Percentiles rank a stretch among this genome's conserved stretches.
Evolutionary conservation across 306 rosid genomes (phyloP).

Genomic region (Cicer cuneatum): DNA sequence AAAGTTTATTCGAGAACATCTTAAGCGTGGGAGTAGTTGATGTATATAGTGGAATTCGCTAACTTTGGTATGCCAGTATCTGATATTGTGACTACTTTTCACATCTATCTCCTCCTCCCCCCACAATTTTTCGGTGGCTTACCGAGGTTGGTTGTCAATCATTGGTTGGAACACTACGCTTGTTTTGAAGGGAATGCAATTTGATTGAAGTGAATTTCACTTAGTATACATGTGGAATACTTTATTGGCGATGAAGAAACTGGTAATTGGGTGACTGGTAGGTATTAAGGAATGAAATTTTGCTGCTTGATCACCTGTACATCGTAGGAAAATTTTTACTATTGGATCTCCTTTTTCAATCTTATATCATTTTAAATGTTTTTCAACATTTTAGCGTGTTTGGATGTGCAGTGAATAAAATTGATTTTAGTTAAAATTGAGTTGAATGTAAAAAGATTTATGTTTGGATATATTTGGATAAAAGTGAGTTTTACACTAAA

Average conservation of each 20-base stretch:
- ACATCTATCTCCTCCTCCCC: neutral
- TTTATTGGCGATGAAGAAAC: constrained; percentile 43
- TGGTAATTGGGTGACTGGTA: constrained; percentile 38
- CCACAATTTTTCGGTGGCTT: constrained; percentile 36
- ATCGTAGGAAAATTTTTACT: constrained; percentile 8
- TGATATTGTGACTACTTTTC: constrained; percentile 39
- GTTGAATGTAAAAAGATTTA: too few species aligned
- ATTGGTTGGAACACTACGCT: constrained; percentile 46
- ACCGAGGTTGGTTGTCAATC: constrained; percentile 52
- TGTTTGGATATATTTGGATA: too few species aligned
- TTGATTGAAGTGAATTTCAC: constrained; percentile 55
- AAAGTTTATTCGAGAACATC: constrained; percentile 76
- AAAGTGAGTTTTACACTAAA: too few species aligned
- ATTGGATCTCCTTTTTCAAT: constrained; percentile 5
- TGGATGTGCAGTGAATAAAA: too few species aligned
- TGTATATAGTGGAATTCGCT: constrained; percentile 37
- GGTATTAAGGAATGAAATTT: constrained; percentile 33
- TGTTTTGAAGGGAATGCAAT: constrained; percentile 48
- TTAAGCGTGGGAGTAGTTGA: constrained; percentile 76
- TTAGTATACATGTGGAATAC: constrained; percentile 57
- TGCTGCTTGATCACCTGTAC: constrained; percentile 18
- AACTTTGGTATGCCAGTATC: constrained; percentile 26
- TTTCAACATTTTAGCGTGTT: too few species aligned
- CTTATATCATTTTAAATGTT: neutral
- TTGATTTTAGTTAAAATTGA: too few species aligned